Evolutionary conservation across 2,329 filamentous ascomycete genomes (phyloP), one percentile per base, ranked within the genome.

Genomic region (Pseudovirgaria hyperparasitica): DNA sequence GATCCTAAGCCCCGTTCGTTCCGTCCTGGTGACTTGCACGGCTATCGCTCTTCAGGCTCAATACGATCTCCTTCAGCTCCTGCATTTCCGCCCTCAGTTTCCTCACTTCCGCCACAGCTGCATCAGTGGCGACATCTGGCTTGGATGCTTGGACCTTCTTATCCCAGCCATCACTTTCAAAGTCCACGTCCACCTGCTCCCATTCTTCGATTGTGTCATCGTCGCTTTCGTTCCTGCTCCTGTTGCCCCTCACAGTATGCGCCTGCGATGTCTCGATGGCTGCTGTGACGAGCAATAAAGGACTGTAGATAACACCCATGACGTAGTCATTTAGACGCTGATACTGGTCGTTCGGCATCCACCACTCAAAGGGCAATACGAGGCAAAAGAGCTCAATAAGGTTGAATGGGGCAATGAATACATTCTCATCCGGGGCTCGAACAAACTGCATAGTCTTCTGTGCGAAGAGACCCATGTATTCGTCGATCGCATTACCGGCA

Each of bases 371-470:
- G 1, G 82, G 82, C 0, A 92, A 46, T 20, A 80, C 70, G 3
- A 94, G 68, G 34, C 71, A 62, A 34, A 93, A 64, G 11, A 96
- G 75, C 52, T 98, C 90, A 33, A 98, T 70, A 2, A 98, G 66
- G 51, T 98, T 98, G 56, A 98, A 81, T 0, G 90, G 58, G 1
- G 90, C 76, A 44, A 98, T 93, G 57, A 90, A 98, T 29, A 98
- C 90, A 41, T 98, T 98, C 54, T 98, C 90, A 43, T 98, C 90
- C 0, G 90, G 90, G 0, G 90, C 90, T 25, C 90, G 82, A 11
- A 96, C 82, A 45, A 94, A 98, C 45, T 92, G 85, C 69, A 96
- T 82, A 0, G 90, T 94, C 57, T 93, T 93, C 40, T 92, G 81
- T 0, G 82, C 70, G 55, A 93, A 94, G 34, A 42, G 29, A 6